Evolutionary conservation across 768 basidiomycete genomes (phyloP), one percentile per base, ranked within the genome.

Genomic region (Boletales sp.): DNA sequence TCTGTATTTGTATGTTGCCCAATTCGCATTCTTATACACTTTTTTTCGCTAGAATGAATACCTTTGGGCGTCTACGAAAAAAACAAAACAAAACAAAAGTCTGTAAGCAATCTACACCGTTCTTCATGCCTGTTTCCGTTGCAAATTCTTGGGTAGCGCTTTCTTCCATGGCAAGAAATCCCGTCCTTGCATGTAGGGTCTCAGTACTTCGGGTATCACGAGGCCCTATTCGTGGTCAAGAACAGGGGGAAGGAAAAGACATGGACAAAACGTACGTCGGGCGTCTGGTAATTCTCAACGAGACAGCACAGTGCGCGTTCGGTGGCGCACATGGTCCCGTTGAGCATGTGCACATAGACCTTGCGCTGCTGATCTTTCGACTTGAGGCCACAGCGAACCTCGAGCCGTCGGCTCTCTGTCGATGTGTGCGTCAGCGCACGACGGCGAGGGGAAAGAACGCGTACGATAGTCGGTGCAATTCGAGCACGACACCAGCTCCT

Each of bases 381-480:
- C 71, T 94, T 96, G 67, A 94, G 75, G 9, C 96, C 96, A 63
- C 93, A 93, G 39, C 93, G 81, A 21, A 99, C 85, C 67, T 99
- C 96, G 46, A 99, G 79, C 50, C 90, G 81, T 63, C 96, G 82
- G 61, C 86, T 86, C 78, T 99, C 95, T 98, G 66, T 53, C 10
- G 4, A 34, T 18, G 25, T 18, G 14, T 28, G 17, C 3, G 11
- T 41, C 12, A 45, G 30, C n/a, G 34, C 30, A 9, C 13, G 10
- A 11, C 14, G 56, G 17, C 10, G 36, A 12, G 43, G 30, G 33
- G 17, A 13, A 12, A 28, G 46, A 15, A 12, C 21, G 81, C 91
- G 72, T 65, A 98, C 95, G 96, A 70, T 99, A 98, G 68, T 98
- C 96, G 18, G 95, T 97, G 74, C 96, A 99, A 68, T 99, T 99